These are phyloP conservation scores for Royoungia palumana DNA, from an alignment of 768 basidiomycete genomes.

Conservation along the genomic window DNA sequence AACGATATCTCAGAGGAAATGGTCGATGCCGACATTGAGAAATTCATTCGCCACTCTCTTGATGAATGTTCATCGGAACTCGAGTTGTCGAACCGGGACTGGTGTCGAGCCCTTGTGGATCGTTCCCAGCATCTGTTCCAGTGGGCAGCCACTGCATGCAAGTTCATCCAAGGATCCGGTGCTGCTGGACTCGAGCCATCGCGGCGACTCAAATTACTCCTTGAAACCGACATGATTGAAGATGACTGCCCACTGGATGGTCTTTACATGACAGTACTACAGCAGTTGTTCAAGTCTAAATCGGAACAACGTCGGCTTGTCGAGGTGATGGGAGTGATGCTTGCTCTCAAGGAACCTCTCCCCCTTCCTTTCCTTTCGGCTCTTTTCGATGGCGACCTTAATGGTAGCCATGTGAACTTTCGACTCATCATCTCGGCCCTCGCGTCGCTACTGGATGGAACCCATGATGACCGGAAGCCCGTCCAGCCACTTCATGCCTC, in stretches of 20 bases:
- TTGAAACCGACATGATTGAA: background rate
- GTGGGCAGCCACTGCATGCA: conserved; percentile 23
- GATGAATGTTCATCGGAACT: background rate
- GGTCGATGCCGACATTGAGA: background rate
- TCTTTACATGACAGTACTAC: background rate
- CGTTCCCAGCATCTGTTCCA: conserved; percentile 21
- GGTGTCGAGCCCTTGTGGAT: conserved; percentile 11
- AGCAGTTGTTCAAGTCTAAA: no score
- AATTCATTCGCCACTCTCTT: background rate
- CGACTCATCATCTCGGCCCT: no score
- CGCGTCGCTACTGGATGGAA: no score
- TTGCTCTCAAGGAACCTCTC: no score
- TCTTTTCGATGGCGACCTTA: background rate
- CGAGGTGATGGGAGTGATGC: no score
- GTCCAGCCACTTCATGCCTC: no score
- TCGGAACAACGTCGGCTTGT: no score
- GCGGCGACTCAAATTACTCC: background rate
- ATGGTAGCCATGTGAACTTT: no score
- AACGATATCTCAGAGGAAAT: no score
- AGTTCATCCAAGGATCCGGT: no score
- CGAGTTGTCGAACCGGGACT: background rate
- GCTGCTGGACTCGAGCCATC: background rate
- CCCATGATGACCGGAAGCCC: no score
- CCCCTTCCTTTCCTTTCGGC: background rate
- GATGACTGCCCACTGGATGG: background rate